These are phyloP conservation scores for Rhodotorula kratochvilovae DNA, from an alignment of 768 basidiomycete genomes.

Conservation along the genomic window DNA sequence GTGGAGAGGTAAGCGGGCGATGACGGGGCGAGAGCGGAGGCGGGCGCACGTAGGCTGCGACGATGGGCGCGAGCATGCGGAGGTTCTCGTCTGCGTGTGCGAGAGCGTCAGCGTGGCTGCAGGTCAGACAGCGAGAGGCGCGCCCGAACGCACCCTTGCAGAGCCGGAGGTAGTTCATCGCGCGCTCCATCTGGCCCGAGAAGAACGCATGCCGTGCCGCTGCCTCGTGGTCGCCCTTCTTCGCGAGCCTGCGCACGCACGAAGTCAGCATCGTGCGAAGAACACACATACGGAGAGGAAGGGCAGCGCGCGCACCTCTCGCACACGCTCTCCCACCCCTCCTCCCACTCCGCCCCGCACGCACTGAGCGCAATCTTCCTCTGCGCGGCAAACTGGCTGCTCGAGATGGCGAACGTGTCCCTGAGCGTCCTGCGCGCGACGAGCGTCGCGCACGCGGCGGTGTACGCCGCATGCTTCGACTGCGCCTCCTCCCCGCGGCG, in stretches of 20 bases:
- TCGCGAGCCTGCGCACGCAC: conserved; percentile 12
- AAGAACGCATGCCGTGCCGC: conserved; percentile 38
- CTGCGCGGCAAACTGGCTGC: conserved; percentile 15
- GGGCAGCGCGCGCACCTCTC: conserved; percentile 17
- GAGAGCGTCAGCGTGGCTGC: too few species aligned
- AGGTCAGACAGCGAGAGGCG: not conserved
- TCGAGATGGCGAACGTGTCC: conserved; percentile 26
- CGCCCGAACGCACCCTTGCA: conserved; percentile 27
- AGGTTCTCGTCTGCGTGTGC: conserved; percentile 20
- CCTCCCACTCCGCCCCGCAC: conserved; percentile 37
- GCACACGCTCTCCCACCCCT: conserved; percentile 24
- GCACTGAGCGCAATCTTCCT: conserved; percentile 32
- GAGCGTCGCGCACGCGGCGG: conserved; percentile 21
- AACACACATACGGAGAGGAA: too few species aligned
- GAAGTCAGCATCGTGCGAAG: not conserved
- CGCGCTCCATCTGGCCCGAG: conserved; percentile 32
- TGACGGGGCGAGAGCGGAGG: too few species aligned
- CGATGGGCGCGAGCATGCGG: conserved; percentile 34
- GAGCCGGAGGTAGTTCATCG: conserved; percentile 16
- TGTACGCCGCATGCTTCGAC: conserved; percentile 24
- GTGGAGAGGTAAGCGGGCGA: not conserved
- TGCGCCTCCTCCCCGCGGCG: conserved; percentile 30
- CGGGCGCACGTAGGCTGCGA: conserved; percentile 32
- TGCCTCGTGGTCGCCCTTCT: conserved; percentile 21
- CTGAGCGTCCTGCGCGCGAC: conserved; percentile 19